These are phyloP conservation scores for Medicago lupulina DNA, from an alignment of 306 rosid species.

Conservation along the genomic window DNA sequence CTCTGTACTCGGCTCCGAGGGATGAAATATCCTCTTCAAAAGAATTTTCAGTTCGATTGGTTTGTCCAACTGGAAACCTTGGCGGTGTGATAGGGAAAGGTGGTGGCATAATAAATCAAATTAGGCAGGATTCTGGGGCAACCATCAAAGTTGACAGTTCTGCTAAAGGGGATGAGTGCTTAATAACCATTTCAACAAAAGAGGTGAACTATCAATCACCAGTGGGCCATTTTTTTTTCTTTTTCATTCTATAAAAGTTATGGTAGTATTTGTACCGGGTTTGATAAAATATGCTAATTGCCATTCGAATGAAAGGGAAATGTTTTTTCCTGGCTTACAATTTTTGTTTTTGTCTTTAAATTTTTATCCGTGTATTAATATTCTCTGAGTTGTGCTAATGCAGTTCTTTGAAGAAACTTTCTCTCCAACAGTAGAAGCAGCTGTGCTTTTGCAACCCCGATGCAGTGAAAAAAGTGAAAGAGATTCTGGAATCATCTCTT, in stretches of 20 bases:
- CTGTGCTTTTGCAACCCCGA: slow-evolving; percentile 94
- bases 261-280: slow-evolving; percentile 22
- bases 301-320: background rate
- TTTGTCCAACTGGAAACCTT: slow-evolving; percentile 87
- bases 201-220: slow-evolving; percentile 63
- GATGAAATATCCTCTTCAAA: slow-evolving; percentile 79
- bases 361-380: slow-evolving; percentile 14
- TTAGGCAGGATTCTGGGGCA: slow-evolving; percentile 95
- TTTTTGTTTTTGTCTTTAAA: background rate
- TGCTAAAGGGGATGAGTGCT: slow-evolving; percentile 79
- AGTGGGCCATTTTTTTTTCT: slow-evolving; percentile 30
- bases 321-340: background rate
- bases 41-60: slow-evolving; percentile 83
- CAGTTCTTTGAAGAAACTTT: slow-evolving; percentile 87
- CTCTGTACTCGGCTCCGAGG: slow-evolving; percentile 90
- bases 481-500: slow-evolving; percentile 94
- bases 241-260: background rate
- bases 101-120: slow-evolving; percentile 88
- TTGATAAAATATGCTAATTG: slow-evolving; percentile 7
- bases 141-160: slow-evolving; percentile 95
- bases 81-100: slow-evolving; percentile 99
- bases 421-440: slow-evolving; percentile 90
- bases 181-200: slow-evolving; percentile 79
- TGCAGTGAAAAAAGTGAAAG: slow-evolving; percentile 95
- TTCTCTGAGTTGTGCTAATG: slow-evolving; percentile 36